Evolutionary conservation across 2,329 filamentous ascomycete species (phyloP), one percentile per base, ranked within the genome.

Genomic region (Calonectria naviculata): DNA sequence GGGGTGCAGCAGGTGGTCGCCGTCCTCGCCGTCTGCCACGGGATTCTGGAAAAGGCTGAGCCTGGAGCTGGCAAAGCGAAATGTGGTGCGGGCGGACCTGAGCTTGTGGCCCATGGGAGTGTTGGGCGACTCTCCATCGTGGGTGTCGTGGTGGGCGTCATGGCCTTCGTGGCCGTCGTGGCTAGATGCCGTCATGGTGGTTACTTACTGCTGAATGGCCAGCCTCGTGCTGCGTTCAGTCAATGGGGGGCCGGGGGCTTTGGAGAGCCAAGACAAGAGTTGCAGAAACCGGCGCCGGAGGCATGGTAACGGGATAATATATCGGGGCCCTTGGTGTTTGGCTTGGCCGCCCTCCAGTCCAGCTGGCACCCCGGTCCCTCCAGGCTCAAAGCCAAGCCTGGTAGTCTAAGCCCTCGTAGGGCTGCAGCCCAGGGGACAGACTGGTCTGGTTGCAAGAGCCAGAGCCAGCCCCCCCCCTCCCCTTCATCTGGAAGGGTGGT

Each of bases 61-160:
- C 36, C 49, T 44, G 28, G 64, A 67, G 52, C 64, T 67, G 28
- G 64, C 64, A 24, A 67, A 67, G 41, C 38, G 49, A 60, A 67
- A 67, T 12, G 64, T 67, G 21, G 64, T 67, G 19, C 64, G 64
- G 29, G 64, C 34, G 26, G 49, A 47, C 38, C 64, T 34, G 28
- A 67, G 64, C 28, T 60, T 60, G 64, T 67, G 52, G 64, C 64
- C 64, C 49, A 58, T 29, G 9, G 64, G 64, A 17, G 34, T 21
- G 9, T 28, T 10, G 38, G 24, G 17, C 29, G 12, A 1, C 42
- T 49, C 61, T 49, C 21, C 61, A n/a, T 58, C 54, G 21, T 58
- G 54, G 34, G 15, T 13, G 5, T 34, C 5, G 41, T 24, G 19
- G n/a, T 44, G n/a, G 8, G 10, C 41, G 15, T n/a, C 38, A n/a